Evolutionary conservation across 495 filamentous ascomycete species (phyloP).

Genomic region (Acidiella bohemica): DNA sequence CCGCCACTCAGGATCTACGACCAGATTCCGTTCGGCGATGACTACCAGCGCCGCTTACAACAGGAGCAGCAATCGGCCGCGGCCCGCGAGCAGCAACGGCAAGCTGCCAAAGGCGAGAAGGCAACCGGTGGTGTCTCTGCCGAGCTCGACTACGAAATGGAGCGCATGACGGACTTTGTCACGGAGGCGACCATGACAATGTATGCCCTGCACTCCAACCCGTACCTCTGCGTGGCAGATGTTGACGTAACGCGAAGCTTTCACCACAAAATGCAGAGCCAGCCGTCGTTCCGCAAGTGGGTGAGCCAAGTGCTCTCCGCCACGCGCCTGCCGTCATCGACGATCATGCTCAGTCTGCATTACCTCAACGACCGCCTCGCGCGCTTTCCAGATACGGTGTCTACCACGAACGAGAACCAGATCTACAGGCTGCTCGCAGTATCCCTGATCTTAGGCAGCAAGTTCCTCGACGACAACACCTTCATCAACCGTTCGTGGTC

Average conservation of each 20-base stretch:
- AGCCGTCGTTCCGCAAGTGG: constrained; percentile 82
- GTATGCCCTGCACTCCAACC: constrained; percentile 51
- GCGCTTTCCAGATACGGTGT: constrained; percentile 41
- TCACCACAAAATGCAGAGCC: constrained; percentile 50
- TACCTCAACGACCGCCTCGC: constrained; percentile 77
- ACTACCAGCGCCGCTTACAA: constrained; percentile 22
- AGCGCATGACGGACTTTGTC: constrained; percentile 96
- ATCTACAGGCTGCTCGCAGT: constrained; percentile 88
- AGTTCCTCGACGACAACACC: constrained; percentile 97
- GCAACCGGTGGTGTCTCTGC: constrained; percentile 73
- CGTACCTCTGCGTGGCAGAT: constrained; percentile 52
- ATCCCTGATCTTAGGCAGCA: constrained; percentile 80
- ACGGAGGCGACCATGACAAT: constrained; percentile 78
- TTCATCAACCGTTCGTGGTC: constrained; percentile 99
- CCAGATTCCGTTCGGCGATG: constrained; percentile 14
- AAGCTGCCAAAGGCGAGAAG: constrained; percentile 28
- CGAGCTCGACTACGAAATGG: constrained; percentile 97
- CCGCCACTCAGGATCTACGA: constrained; percentile 28
- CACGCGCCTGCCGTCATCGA: constrained; percentile 86
- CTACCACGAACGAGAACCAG: constrained; percentile 51
- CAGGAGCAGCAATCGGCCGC: constrained; percentile 18
- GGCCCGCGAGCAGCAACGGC: constrained; percentile 13
- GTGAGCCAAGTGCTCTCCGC: constrained; percentile 88
- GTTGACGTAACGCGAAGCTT: constrained; percentile 68
- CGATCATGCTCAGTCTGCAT: constrained; percentile 82